phyloP scores from a whole-genome alignment of 495 filamentous ascomycete species.

The Penicillium desertorum region DNA sequence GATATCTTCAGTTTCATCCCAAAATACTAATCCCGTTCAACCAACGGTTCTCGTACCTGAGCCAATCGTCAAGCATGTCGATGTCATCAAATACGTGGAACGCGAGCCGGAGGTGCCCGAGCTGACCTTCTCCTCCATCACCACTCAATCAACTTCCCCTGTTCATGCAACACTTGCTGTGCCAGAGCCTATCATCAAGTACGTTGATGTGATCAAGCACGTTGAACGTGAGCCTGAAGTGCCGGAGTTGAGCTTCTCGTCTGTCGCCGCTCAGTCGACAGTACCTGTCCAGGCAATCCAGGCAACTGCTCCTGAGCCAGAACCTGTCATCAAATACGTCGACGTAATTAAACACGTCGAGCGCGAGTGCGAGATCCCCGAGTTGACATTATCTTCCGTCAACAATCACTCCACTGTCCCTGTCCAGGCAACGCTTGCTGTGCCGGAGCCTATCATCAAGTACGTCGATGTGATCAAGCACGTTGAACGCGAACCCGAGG shows the following conservation, averaged over 20 bases:
- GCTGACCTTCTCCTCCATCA: constrained; percentile 31
- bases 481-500: constrained; percentile 9
- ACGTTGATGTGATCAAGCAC: constrained; percentile 11
- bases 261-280: constrained; percentile 7
- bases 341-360: constrained; percentile 8
- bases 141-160: constrained; percentile 36
- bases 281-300: constrained; percentile 8
- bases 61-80: constrained; percentile 12
- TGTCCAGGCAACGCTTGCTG: constrained; percentile 12
- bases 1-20: constrained; percentile 18
- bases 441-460: constrained; percentile 14
- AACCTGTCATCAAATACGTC: constrained; percentile 12
- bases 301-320: constrained; percentile 12
- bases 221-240: constrained; percentile 11
- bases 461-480: constrained; percentile 13
- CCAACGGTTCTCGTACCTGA: constrained; percentile 7
- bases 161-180: constrained; percentile 22
- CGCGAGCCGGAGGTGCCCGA: constrained; percentile 24
- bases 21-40: constrained; percentile 1
- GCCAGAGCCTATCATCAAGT: constrained; percentile 19
- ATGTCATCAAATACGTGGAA: constrained; percentile 13
- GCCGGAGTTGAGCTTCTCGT: constrained; percentile 6
- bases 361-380: constrained; percentile 15
- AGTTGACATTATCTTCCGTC: constrained; percentile 16
- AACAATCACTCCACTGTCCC: constrained; percentile 15